Conservation (phyloP, 2,329 filamentous ascomycete genomes). For the Incumbomyces delicatus region DNA sequence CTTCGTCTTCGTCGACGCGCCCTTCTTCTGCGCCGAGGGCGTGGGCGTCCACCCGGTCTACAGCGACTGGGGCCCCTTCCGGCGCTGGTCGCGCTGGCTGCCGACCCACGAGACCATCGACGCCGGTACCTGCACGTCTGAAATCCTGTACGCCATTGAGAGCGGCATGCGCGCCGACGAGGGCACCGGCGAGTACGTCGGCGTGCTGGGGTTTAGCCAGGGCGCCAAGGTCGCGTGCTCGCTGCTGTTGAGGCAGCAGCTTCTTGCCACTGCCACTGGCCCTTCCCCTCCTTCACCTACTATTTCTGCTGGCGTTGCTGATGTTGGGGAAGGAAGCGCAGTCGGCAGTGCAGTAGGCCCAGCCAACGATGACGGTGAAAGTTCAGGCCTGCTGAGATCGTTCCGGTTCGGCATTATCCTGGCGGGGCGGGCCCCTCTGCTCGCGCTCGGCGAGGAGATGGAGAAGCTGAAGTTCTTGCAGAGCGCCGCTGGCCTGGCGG, state of each 20-base stretch:
- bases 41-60: slow-evolving; percentile 42
- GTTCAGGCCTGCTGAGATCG: background rate
- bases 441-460: slow-evolving; percentile 23
- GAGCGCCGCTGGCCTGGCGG: slow-evolving; percentile 17
- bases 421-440: slow-evolving; percentile 51
- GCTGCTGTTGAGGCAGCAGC: slow-evolving; percentile 53
- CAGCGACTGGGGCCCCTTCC: slow-evolving; percentile 55
- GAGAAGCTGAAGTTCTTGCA: slow-evolving; percentile 20
- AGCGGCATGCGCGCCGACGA: slow-evolving; percentile 46
- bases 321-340: background rate
- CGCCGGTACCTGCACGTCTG: slow-evolving; percentile 31
- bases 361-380: background rate
- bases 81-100: slow-evolving; percentile 54
- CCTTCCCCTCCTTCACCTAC: background rate
- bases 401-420: slow-evolving; percentile 55
- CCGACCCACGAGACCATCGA: slow-evolving; percentile 47
- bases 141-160: slow-evolving; percentile 29
- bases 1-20: slow-evolving; percentile 62
- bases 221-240: slow-evolving; percentile 54
- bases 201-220: slow-evolving; percentile 56
- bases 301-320: slow-evolving; percentile 10
- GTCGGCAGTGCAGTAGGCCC: too few relatives aligned
- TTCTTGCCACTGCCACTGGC: slow-evolving; percentile 21
- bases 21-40: slow-evolving; percentile 46
- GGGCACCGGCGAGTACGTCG: slow-evolving; percentile 51